Evolutionary conservation across 257 asterid genomes (phyloP), one percentile per base, ranked within the genome.

Genomic region (Verbena officinalis): DNA sequence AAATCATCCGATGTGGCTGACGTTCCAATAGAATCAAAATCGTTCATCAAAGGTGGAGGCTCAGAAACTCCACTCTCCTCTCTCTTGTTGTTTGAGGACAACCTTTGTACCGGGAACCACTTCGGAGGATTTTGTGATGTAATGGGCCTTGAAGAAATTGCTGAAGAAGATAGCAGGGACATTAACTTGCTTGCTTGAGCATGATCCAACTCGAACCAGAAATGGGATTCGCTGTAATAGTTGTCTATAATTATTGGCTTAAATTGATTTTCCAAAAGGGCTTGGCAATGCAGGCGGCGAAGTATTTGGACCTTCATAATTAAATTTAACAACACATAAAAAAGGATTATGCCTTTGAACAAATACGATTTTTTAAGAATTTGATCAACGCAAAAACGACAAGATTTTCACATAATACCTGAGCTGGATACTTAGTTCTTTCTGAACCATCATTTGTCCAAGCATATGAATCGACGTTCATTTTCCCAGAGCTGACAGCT

Each of bases 181-280:
- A 77, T 62, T 77, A 92, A 73, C 68, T 80, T 86, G 75, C 68
- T 78, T 23, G 96, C 70, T 78, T 91, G 98, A 73, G 79, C 60
- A 70, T 85, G 91, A 74, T 92, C 98, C 75, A 92, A 77, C 82
- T 92, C 97, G 77, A 89, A 89, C 82, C 87, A 77, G 86, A 92
- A 92, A 71, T 77, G 86, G 43, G 11, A 42, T 21, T 75, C 78
- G 49, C 48, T 52, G 72, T 71, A 83, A 78, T 92, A 92, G 73
- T 92, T 92, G 80, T 87, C 97, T 46, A 60, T 10, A 44, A 92
- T 85, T 49, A 86, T 62, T 24, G 90, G 86, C 82, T 87, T 87
- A 66, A 92, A 92, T 49, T 80, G 85, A 43, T 33, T 39, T 75
- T 93, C 97, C 20, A 34, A 9, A 71, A 87, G 76, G 14, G 87